Evolutionary conservation across 73 alveolate genomes (phyloP), one percentile per base, ranked within the genome.

Genomic region (Urostyla sp.): DNA sequence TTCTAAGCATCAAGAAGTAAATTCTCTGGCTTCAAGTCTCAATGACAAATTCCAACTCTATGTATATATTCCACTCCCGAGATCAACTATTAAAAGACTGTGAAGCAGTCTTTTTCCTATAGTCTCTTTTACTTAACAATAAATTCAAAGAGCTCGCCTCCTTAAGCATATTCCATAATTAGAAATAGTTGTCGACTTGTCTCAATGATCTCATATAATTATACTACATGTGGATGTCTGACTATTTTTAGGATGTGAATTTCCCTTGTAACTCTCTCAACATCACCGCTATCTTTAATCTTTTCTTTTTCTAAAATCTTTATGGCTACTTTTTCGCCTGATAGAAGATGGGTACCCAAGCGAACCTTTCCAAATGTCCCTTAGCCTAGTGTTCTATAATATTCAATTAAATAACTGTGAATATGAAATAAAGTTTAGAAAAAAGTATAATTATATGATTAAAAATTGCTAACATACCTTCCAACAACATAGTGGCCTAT

Each of bases 81-180:
- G 31, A 93, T 91, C 27, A 95, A 81, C 78, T 95, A 96, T 46
- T 87, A 75, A 58, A 83, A 93, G 72, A 66, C 91, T 51, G 51
- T 73, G 35, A 95, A 94, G 11, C 98, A 87, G 40, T 90, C 98
- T 32, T 72, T 51, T 84, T 95, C 99, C 3, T 80, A 50, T 44
- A 95, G 72, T 75, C 94, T 75, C 60, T 88, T 85, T 49, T 84
- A 79, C 53, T 87, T 61, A 21, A 95, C 99, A 16, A 95, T 95
- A 88, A 90, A 84, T 54, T 95, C 87, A 85, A 95, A 95, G n/a
- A 95, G 91, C 73, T 95, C 99, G 0, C 99, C 99, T 13, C 97
- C 97, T 24, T 75, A 51, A n/a, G 96, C 96, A 74, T 75, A 90
- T 88, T 95, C 99, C 98, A 95, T 93, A 45, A 95, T 89, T 36